Evolutionary conservation across 176 grass and related monocot genomes (phyloP).

Genomic region (Aechmea fasciata): DNA sequence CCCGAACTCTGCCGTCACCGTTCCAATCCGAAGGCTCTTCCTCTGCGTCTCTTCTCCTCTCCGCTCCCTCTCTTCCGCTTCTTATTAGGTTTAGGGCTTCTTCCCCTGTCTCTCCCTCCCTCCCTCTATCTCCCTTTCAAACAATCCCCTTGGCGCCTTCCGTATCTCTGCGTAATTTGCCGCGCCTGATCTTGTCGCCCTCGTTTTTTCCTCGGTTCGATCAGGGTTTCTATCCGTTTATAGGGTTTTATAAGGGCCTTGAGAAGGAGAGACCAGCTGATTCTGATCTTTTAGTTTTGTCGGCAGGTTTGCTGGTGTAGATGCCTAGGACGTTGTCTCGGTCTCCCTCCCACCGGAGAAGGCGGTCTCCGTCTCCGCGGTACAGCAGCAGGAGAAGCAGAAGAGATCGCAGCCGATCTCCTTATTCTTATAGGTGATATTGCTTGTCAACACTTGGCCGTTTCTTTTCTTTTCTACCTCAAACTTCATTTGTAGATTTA

Average conservation of each 20-base stretch:
- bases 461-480: constrained; percentile 7
- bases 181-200: background rate
- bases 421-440: constrained; percentile 94
- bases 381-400: constrained; percentile 44
- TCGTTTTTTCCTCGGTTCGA: no score
- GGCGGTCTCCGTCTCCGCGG: constrained; percentile 66
- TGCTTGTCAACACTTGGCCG: constrained; percentile 26
- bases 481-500: background rate
- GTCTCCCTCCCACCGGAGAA: constrained; percentile 54
- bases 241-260: no score
- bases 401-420: constrained; percentile 78
- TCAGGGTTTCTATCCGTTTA: no score
- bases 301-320: constrained; percentile 1
- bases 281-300: background rate
- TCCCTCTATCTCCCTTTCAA: background rate
- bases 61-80: background rate
- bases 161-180: background rate
- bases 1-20: background rate
- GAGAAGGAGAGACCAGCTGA: no score
- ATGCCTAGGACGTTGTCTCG: constrained; percentile 73
- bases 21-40: background rate
- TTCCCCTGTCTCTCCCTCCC: background rate
- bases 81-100: background rate
- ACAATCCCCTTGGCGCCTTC: background rate
- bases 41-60: background rate